Percentiles rank a stretch among this genome's conserved stretches.
phyloP scores from a whole-genome alignment of 805 yeast species.

The Zygotorulaspora chibaensis region DNA sequence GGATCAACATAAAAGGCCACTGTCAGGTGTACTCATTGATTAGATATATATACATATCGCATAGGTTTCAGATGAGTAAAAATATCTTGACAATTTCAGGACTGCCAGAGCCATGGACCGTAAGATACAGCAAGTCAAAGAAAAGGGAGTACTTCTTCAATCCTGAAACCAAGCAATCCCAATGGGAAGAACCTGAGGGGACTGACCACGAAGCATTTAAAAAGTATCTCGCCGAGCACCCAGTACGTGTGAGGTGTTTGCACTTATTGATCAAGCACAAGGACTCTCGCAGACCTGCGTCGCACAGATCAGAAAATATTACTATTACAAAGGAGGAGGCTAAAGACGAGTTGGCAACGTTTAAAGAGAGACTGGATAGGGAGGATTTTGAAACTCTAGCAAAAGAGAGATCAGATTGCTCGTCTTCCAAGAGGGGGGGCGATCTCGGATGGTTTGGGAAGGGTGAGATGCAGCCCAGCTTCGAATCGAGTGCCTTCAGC shows the following conservation, averaged over 20 bases:
- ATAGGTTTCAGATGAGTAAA: constrained; percentile 4
- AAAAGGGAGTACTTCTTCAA: constrained; percentile 81
- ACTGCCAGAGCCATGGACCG: constrained; percentile 80
- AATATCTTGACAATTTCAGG: constrained; percentile 48
- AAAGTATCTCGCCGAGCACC: constrained; percentile 51
- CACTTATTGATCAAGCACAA: constrained; percentile 82
- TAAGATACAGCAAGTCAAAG: constrained; percentile 72
- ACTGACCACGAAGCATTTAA: constrained; percentile 60
- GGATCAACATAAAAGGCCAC: neutral
- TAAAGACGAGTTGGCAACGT: constrained; percentile 52
- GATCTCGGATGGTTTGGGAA: constrained; percentile 85
- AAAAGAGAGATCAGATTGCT: constrained; percentile 79
- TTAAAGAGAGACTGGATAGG: constrained; percentile 48
- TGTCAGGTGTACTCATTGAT: no score
- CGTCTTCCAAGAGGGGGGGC: constrained; percentile 81
- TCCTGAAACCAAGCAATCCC: constrained; percentile 62
- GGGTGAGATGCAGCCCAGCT: constrained; percentile 94
- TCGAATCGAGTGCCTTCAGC: constrained; percentile 82
- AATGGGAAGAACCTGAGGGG: constrained; percentile 90
- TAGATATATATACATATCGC: no score
- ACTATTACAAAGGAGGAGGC: constrained; percentile 84
- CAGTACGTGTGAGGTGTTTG: constrained; percentile 69
- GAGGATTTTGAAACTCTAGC: constrained; percentile 69
- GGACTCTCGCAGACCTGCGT: constrained; percentile 82
- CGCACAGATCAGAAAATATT: constrained; percentile 79